phyloP scores from a whole-genome alignment of 352 stramenopile genomes.

The Globisporangium okanoganense region DNA sequence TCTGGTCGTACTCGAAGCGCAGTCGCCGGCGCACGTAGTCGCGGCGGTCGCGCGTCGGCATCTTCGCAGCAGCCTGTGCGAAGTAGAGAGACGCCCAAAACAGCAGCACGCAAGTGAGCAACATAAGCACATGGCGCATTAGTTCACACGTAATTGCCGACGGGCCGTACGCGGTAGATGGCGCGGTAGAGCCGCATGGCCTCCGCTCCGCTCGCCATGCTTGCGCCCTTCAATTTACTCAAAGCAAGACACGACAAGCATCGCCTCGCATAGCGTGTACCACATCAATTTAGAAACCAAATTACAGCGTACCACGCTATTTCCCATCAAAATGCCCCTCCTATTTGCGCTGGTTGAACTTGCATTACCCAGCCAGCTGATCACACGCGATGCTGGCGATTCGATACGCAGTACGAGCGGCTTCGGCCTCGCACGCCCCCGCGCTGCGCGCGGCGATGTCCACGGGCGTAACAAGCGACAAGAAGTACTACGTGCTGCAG shows the following conservation, averaged over 20 bases:
- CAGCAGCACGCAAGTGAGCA: background rate
- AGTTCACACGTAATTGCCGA: too few relatives aligned
- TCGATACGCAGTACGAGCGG: constrained; percentile 1
- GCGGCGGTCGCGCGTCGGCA: constrained; percentile 60
- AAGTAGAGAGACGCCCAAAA: background rate
- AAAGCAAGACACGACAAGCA: too few relatives aligned
- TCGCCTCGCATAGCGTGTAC: too few relatives aligned
- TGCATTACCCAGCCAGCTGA: too few relatives aligned
- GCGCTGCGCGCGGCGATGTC: constrained; percentile 33
- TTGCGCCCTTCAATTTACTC: background rate
- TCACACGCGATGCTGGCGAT: background rate
- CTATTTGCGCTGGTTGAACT: constrained; percentile 4
- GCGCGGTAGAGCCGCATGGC: constrained; percentile 63
- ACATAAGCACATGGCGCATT: too few relatives aligned
- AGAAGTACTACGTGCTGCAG: constrained; percentile 67
- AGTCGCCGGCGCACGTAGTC: constrained; percentile 66
- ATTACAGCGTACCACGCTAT: background rate
- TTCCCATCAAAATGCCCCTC: background rate
- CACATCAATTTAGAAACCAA: background rate
- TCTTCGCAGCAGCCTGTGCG: constrained; percentile 49
- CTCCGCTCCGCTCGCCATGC: constrained; percentile 23
- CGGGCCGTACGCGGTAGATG: constrained; percentile 77
- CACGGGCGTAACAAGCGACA: constrained; percentile 24
- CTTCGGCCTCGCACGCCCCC: background rate
- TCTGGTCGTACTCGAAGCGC: constrained; percentile 67